Percentiles rank a stretch among this genome's conserved stretches.
Conservation (phyloP, 345 rosid genomes). For the Moringa oleifera region DNA sequence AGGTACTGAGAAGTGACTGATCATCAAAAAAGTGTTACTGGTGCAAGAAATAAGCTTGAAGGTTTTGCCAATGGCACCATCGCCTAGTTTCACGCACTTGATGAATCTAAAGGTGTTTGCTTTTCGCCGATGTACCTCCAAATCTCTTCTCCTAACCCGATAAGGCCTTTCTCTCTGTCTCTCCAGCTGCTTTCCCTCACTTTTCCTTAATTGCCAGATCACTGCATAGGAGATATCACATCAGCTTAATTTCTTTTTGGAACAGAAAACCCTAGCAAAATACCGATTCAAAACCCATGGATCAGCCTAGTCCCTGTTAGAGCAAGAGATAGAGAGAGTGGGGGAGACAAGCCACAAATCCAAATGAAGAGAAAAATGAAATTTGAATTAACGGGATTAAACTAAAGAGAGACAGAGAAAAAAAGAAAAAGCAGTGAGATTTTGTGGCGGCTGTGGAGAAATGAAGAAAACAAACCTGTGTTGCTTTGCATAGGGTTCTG, state of each 20-base stretch:
- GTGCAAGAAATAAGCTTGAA: constrained; percentile 92
- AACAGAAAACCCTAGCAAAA: background rate
- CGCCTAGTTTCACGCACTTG: constrained; percentile 97
- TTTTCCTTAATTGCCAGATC: constrained; percentile 6
- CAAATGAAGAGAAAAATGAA: background rate
- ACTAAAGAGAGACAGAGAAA: constrained; percentile 6
- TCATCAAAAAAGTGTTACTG: constrained; percentile 96
- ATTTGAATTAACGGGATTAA: constrained; percentile 1
- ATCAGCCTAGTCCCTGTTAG: constrained; percentile 7
- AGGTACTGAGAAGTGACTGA: constrained; percentile 5
- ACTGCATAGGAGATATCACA: background rate
- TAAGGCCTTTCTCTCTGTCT: background rate
- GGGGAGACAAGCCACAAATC: background rate
- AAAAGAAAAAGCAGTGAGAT: too few relatives aligned
- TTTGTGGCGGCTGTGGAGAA: too few relatives aligned
- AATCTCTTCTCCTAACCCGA: background rate
- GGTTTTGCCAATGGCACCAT: constrained; percentile 93
- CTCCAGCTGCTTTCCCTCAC: constrained; percentile 1
- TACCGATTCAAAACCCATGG: too few relatives aligned
- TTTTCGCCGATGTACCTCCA: constrained; percentile 17
- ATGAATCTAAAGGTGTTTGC: constrained; percentile 94
- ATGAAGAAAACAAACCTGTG: too few relatives aligned
- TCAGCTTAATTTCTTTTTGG: background rate
- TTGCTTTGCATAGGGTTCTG: too few relatives aligned
- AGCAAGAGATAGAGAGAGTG: background rate